Evolutionary conservation across 768 basidiomycete species (phyloP).

Genomic region (Rhizopogon rudus): DNA sequence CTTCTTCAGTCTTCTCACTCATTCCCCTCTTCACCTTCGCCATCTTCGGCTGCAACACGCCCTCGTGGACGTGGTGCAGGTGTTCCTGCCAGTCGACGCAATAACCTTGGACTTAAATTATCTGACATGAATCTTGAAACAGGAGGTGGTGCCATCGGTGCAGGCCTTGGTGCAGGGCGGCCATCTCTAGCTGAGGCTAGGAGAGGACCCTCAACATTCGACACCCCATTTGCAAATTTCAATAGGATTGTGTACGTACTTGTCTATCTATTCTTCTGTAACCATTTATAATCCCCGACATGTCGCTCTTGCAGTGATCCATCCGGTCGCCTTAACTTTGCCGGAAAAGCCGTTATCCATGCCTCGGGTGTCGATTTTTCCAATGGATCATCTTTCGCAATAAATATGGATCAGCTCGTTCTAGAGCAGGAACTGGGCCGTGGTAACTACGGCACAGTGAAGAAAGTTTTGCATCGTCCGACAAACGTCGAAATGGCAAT

Average conservation of each 20-base stretch:
- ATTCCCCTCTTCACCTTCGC: conserved; percentile 26
- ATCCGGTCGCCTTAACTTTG: conserved; percentile 92
- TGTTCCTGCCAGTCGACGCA: conserved; percentile 37
- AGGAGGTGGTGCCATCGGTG: conserved; percentile 53
- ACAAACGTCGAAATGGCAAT: conserved; percentile 97
- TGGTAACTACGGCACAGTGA: conserved; percentile 97
- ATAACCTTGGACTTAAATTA: conserved; percentile 54
- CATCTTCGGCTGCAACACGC: conserved; percentile 1
- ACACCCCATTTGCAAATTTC: conserved; percentile 88
- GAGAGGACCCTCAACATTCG: conserved; percentile 38
- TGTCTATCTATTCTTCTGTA: conserved; percentile 2
- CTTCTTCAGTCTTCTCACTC: conserved; percentile 29
- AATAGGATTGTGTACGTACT: conserved; percentile 83
- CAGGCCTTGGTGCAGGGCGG: conserved; percentile 68
- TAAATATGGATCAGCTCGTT: conserved; percentile 92
- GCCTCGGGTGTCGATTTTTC: conserved; percentile 87
- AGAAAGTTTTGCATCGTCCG: conserved; percentile 90
- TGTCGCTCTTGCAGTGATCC: conserved; percentile 62
- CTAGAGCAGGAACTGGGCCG: conserved; percentile 91
- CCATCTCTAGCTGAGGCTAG: conserved; percentile 43
- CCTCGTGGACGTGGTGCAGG: conserved; percentile 24
- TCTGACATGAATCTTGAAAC: conserved; percentile 53
- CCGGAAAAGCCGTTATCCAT: conserved; percentile 88
- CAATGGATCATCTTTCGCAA: conserved; percentile 84
- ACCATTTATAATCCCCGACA: conserved; percentile 1